Conservation (phyloP, 2,329 filamentous ascomycete species). For the Aspergillus japonicus region DNA sequence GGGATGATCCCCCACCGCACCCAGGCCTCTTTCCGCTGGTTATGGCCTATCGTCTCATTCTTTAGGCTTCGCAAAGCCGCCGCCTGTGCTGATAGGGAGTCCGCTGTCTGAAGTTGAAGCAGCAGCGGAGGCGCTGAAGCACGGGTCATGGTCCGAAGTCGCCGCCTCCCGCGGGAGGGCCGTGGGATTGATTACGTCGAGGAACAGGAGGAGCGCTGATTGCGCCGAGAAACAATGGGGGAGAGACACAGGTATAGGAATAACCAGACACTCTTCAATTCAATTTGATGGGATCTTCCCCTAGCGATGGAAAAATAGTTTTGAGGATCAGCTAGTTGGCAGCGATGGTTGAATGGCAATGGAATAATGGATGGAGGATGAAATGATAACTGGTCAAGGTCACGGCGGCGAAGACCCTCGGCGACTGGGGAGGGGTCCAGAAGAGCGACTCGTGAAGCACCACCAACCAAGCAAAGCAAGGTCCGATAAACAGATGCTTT, state of each 20-base stretch:
- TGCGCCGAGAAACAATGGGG: not conserved
- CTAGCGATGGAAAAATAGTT: not conserved
- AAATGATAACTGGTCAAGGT: not conserved
- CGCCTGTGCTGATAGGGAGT: slow-evolving; percentile 42
- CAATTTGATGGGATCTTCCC: not conserved
- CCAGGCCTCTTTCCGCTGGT: slow-evolving; percentile 79
- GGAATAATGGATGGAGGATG: not conserved
- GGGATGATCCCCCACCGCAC: slow-evolving; percentile 65
- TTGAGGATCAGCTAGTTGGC: not conserved
- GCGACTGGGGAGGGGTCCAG: not conserved
- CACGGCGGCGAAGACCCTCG: not conserved
- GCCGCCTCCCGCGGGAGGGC: slow-evolving; percentile 30
- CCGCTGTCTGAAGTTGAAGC: slow-evolving; percentile 57
- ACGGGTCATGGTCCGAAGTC: slow-evolving; percentile 53
- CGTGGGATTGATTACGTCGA: slow-evolving; percentile 6
- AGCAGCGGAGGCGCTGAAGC: slow-evolving; percentile 55
- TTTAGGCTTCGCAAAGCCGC: slow-evolving; percentile 71
- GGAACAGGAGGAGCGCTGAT: not conserved
- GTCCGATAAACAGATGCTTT: not conserved
- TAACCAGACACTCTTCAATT: not conserved
- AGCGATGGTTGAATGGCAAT: not conserved
- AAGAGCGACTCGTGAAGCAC: not conserved
- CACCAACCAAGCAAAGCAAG: not conserved
- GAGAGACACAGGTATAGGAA: not conserved
- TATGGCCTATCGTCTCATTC: slow-evolving; percentile 85